Evolutionary conservation across 306 rosid genomes (phyloP), one percentile per base, ranked within the genome.

Genomic region (Abrus precatorius): DNA sequence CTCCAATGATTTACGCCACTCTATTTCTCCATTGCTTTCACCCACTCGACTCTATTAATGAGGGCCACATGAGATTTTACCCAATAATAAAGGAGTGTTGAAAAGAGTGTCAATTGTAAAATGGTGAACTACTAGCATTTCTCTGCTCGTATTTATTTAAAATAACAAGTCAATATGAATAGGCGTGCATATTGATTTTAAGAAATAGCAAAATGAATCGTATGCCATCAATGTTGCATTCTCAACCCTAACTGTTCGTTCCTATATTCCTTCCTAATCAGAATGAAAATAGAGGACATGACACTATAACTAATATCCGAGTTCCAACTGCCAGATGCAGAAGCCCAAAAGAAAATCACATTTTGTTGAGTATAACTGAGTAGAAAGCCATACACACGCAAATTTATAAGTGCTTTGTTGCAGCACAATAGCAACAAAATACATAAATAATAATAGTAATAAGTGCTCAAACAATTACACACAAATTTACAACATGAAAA

Each of bases 371-470:
- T 36, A 45, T 29, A 72, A 63, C 55, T 38, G 13, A 64, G 83
- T 20, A 71, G 72, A 76, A 57, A 56, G 38, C 34, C 12, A 47
- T 33, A 6, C 38, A 45, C 9, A 55, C 59, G 45, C 30, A 63
- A 55, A 20, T 20, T 20, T 20, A 20, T 20, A 43, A 43, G 65
- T 65, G 38, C 47, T 61, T 12, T 38, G 74, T 61, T 64, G 49
- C 78, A 65, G 74, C 33, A 67, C 28, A 49, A 76, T 48, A 57
- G 14, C 13, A 72, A 13, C 41, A 72, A 43, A 79, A 59, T 9
- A 28, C 5, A 64, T 5, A 47, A 49, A 10, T 1, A 43, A 43
- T 6, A 4, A 64, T 20, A 14, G 7, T 28, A 69, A 52, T 38
- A 43, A 62, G 29, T 71, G 69, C 59, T 63, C 27, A 14, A 72